Percentiles rank a stretch among this genome's conserved stretches.
Conservation (phyloP, 306 rosid genomes). For the Gillenia trifoliata region DNA sequence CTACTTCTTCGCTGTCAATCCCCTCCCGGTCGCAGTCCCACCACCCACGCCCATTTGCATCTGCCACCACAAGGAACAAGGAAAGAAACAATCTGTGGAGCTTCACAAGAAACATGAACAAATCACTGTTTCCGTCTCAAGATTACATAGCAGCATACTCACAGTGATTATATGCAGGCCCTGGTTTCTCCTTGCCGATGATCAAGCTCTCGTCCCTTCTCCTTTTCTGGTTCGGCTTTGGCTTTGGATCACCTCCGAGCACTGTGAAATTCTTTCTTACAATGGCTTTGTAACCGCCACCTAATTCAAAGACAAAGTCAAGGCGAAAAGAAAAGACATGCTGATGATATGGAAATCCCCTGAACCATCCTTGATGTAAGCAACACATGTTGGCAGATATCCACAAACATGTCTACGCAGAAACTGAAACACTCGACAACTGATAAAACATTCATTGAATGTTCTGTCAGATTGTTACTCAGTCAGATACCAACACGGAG, state of each 20-base stretch:
- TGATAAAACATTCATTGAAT: not conserved
- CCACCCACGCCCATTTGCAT: conserved; percentile 87
- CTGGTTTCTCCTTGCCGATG: conserved; percentile 35
- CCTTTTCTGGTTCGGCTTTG: conserved; percentile 38
- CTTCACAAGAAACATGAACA: not conserved
- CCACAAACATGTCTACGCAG: not conserved
- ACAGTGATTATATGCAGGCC: conserved; percentile 73
- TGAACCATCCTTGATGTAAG: not conserved
- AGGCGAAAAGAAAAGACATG: not conserved
- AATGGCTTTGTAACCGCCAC: conserved; percentile 29
- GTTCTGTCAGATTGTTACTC: not conserved
- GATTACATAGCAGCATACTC: conserved; percentile 19
- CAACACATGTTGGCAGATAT: not conserved
- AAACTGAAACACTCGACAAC: not conserved
- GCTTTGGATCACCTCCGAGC: conserved; percentile 61
- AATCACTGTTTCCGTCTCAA: not conserved
- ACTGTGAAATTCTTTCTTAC: conserved; percentile 40
- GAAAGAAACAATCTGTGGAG: not conserved
- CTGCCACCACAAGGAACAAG: conserved; percentile 28
- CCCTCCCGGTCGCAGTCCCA: conserved; percentile 94
- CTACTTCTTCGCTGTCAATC: conserved; percentile 72
- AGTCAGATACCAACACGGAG: not conserved
- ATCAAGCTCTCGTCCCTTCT: conserved; percentile 20
- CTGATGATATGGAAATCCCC: not conserved
- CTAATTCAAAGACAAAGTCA: conserved; percentile 22